These are phyloP conservation scores for Bipolaris bicolor DNA, from an alignment of 2,329 filamentous ascomycete genomes.

Conservation along the genomic window DNA sequence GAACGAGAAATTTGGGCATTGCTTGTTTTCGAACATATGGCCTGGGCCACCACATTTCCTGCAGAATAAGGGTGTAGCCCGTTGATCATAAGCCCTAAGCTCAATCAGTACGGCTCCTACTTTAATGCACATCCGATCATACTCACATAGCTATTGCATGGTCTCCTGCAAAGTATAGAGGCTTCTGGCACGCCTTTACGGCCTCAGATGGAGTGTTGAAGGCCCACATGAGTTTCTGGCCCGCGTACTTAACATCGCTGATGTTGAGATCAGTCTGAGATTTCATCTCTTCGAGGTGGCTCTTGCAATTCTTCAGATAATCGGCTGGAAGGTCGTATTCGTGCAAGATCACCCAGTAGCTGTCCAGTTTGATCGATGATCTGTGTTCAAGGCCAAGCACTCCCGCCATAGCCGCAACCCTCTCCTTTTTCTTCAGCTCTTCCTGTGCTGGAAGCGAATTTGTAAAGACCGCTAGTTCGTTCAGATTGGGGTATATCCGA, in stretches of 20 bases:
- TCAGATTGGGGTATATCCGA: not conserved
- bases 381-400: not conserved
- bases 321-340: not conserved
- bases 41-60: not conserved
- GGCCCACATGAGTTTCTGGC: not conserved
- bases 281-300: not conserved
- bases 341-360: not conserved
- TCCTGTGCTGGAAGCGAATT: not conserved
- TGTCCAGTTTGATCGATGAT: not conserved
- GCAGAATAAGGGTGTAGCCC: not conserved
- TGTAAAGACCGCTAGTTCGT: not conserved
- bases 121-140: not conserved
- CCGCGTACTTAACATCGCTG: not conserved
- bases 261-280: not conserved
- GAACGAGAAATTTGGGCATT: not conserved
- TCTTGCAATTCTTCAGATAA: not conserved
- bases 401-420: not conserved
- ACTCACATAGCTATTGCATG: not conserved
- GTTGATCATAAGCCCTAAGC: not conserved
- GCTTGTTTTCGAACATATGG: not conserved
- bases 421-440: not conserved
- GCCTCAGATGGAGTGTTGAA: not conserved
- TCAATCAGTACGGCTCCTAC: not conserved
- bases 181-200: not conserved
- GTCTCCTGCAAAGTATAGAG: not conserved